Base-by-base conservation (phyloP, 768 basidiomycete genomes). In the Russula sp. region DNA sequence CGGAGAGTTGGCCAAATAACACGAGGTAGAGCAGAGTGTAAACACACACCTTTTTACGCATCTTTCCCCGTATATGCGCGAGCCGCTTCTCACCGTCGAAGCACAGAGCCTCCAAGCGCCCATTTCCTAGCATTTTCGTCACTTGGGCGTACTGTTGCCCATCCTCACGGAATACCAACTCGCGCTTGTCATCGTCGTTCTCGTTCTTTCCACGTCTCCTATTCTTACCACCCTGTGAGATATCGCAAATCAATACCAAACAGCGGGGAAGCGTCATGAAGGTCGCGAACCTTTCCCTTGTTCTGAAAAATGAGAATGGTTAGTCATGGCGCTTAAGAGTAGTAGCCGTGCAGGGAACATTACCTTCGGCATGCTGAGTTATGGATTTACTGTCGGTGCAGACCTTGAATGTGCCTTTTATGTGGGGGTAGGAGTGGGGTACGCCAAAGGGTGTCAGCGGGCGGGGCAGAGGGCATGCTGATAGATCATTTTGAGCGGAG, bases 181-280 rank as follows among this genome's bases (percentile, higher is more conserved):
- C 97, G 70, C 97, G 90, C 82, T 98, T 98, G 79, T 97, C 92
- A 70, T 92, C 91, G 60, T 98, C 97, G 78, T 96, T 97, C 80
- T 99, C 96, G 78, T 98, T 98, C 85, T 99, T 99, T 82, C 97
- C 97, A 78, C 97, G 84, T 84, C 97, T 84, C 78, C 96, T 85
- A 80, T 98, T 99, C 83, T 99, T 98, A 66, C 96, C 97, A 75
- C 96, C 96, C 95, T 99, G 70, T 67, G 62, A 20, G 37, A 53
- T 11, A 59, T 66, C 48, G 61, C 40, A 53, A 51, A 37, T 53
- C n/a, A 64, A 55, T 40, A 57, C 40, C 54, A 44, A 50, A 10
- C 35, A 57, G 55, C 47, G 57, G 55, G 32, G 18, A 55, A 60
- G 56, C 20, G 11, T 53, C 3, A 49, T 27, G 11, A 11, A 39